Percentiles rank a stretch among this genome's conserved stretches.
These are phyloP conservation scores for Suillus subluteus DNA, from an alignment of 768 basidiomycete species.

Conservation along the genomic window DNA sequence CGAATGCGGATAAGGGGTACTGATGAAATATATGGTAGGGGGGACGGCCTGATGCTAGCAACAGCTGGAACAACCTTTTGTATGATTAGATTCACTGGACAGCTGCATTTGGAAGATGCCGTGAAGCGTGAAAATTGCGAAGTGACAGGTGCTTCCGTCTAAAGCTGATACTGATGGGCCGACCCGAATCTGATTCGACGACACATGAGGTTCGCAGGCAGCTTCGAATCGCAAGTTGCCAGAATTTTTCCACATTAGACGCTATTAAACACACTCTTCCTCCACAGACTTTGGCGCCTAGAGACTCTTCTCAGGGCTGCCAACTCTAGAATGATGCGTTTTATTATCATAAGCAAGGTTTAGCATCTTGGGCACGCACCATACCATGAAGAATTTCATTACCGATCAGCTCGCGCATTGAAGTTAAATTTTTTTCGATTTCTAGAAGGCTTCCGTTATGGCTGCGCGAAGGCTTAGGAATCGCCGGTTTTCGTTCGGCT, in stretches of 20 bases:
- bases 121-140: constrained; percentile 4
- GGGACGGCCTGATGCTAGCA: background rate
- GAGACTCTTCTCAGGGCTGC: background rate
- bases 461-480: constrained; percentile 2
- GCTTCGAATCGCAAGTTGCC: constrained; percentile 6
- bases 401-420: background rate
- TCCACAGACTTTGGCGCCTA: background rate
- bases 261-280: background rate
- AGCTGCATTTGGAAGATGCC: background rate
- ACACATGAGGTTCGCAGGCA: background rate
- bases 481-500: background rate
- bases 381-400: too few relatives aligned
- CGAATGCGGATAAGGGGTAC: background rate
- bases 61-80: constrained; percentile 8
- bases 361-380: too few relatives aligned
- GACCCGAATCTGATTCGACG: constrained; percentile 2
- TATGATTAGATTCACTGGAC: constrained; percentile 2
- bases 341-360: too few relatives aligned
- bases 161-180: background rate
- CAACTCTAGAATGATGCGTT: background rate
- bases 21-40: background rate
- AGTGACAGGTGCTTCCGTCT: constrained; percentile 10
- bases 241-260: constrained; percentile 8
- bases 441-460: constrained; percentile 13
- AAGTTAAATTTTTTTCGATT: background rate